Evolutionary conservation across 2,329 filamentous ascomycete species (phyloP), one percentile per base, ranked within the genome.

Genomic region (Pezicula rhizophila): DNA sequence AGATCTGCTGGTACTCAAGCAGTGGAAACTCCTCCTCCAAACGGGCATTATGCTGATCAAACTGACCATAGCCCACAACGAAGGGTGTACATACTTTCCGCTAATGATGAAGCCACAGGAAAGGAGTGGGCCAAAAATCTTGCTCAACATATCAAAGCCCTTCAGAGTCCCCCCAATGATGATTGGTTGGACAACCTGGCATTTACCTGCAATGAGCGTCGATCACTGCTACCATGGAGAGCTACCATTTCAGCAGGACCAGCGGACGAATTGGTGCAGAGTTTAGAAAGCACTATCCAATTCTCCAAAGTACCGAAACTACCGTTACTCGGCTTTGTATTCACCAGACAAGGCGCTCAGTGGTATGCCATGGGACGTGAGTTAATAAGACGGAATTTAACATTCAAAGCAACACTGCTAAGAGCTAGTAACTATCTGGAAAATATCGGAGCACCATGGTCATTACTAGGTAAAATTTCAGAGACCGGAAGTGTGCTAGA

Each of bases 301-400:
- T 67, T 70, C 46, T 50, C 58, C 2, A 54, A 68, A 5, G 34
- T 57, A 74, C 0, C 58, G 64, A 15, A 66, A 70, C 3, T 64
- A 70, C 47, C 65, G 49, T 2, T 70, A 70, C 0, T 74, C 72
- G 47, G 4, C 4, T 37, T 37, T 37, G 34, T 37, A 14, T 37
- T 45, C 67, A 70, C 47, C 68, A 65, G 1, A 61, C 50, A 52
- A 35, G 50, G 50, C 4, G 50, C 50, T 8, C 50, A 52, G 38
- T 52, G 50, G 50, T 15, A n/a, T 23, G 20, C 5, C 10, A 47
- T 47, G 43, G 43, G 43, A 7, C 28, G 26, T 5, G 43, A 45
- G 17, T 17, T 39, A 8, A 10, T 39, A 17, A 8, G 15, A 15
- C 8, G 37, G 8, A 8, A 39, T 17, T 17, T 8, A 39, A 15